Base-by-base conservation (phyloP, 2,329 filamentous ascomycete genomes). In the Chaetoscypha palmicola region DNA sequence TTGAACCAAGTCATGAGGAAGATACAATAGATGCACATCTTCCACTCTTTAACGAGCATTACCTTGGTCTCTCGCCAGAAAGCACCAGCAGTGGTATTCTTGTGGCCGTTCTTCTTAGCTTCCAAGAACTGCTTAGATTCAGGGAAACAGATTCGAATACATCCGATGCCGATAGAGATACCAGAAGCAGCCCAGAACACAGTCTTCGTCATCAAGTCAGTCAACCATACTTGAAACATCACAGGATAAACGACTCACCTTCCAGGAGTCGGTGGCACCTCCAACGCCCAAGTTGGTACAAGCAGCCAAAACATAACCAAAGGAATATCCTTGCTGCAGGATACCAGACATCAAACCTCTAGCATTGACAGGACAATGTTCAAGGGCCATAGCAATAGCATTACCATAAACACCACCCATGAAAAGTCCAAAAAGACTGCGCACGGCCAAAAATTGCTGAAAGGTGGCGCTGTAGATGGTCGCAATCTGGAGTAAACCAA, bases 401-500 rank as follows among this genome's bases (percentile, higher is more conserved):
- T 86, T 86, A 43, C 86, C 86, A 64, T 88, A 80, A 2, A 90
- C 54, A 55, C 86, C 86, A 34, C 86, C 86, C 85, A 90, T 90
- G 57, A 85, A 52, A 17, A 90, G 63, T 32, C 86, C 86, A 58
- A 89, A 90, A 9, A 90, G 66, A 43, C 79, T 77, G 26, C 86
- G 74, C 2, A 86, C 83, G 11, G 80, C 83, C 21, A 90, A 68
- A 58, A 90, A 90, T 14, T 57, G 45, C n/a, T 50, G 38, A 38
- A 51, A 57, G 5, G 50, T 57, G 10, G 46, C 38, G 39, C 47
- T 44, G 41, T 52, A 58, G 11, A 52, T 52, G 5, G 56, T 56
- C 5, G 46, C 52, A 56, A 89, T 70, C 62, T 90, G 82, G 9
- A 90, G 69, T 3, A 81, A 61, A 86, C 73, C 0, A 79, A 83